A percentile compares a stretch with the other conserved stretches of the same genome.
These are phyloP conservation scores for Oryza glumipatula DNA, from an alignment of 176 grass and related monocot genomes.

Conservation along the genomic window DNA sequence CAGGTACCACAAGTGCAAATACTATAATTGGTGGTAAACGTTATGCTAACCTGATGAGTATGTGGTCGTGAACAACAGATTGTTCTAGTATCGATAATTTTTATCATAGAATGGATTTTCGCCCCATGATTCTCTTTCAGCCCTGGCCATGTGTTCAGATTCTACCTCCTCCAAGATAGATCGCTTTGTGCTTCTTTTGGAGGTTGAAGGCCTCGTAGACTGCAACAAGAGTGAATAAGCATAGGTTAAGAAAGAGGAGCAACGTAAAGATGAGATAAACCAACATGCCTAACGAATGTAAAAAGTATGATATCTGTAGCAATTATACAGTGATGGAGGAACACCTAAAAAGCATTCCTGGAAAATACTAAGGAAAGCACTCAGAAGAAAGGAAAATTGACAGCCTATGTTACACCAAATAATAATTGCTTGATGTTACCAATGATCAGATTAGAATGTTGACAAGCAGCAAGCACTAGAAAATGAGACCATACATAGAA, in stretches of 20 bases:
- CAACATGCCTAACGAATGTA: not conserved
- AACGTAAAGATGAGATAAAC: not conserved
- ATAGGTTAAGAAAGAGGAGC: not conserved
- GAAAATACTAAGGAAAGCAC: slow-evolving; percentile 11
- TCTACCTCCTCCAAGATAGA: slow-evolving; percentile 80
- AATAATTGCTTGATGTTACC: not conserved
- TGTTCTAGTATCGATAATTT: slow-evolving; percentile 50
- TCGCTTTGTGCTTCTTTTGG: slow-evolving; percentile 45
- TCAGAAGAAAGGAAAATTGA: not conserved
- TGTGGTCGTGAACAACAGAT: not conserved
- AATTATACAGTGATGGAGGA: not conserved
- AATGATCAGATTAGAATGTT: slow-evolving; percentile 18
- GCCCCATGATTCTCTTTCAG: slow-evolving; percentile 68
- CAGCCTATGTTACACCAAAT: not conserved
- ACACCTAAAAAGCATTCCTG: not conserved
- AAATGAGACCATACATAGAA: slow-evolving; percentile 23
- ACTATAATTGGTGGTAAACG: not conserved
- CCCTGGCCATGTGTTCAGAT: slow-evolving; percentile 49
- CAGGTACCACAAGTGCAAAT: not conserved
- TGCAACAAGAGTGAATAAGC: slow-evolving; percentile 44
- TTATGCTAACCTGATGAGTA: slow-evolving; percentile 12
- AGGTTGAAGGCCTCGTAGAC: slow-evolving; percentile 60
- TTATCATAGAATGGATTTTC: slow-evolving; percentile 82
- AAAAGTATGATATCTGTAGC: not conserved
- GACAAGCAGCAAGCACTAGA: not conserved